phyloP scores from a whole-genome alignment of 345 rosid species.

The Zanthoxylum bungeanum region DNA sequence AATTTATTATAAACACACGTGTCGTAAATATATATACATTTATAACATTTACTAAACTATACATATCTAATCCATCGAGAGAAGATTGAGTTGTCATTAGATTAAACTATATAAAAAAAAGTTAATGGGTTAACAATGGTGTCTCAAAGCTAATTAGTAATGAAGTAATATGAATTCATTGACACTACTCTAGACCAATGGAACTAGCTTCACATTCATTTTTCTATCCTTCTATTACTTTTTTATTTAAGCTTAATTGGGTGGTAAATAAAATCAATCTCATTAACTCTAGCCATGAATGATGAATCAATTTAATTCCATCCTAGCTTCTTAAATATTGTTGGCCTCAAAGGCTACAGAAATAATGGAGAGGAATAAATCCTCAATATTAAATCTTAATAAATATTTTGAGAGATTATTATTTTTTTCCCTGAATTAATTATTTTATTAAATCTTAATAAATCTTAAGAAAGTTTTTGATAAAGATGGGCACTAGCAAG shows the following conservation, averaged over 20 bases:
- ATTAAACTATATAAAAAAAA: no score
- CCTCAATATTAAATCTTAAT: neutral
- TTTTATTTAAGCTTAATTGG: neutral
- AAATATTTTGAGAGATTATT: neutral
- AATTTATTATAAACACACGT: no score
- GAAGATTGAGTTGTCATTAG: no score
- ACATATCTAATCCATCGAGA: no score
- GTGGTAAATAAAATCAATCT: neutral
- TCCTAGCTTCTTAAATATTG: neutral
- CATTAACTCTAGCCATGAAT: neutral
- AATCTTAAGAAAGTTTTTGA: neutral
- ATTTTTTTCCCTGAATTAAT: no score
- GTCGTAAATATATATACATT: no score
- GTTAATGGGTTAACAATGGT: no score
- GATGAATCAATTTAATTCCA: neutral
- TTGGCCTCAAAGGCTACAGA: neutral
- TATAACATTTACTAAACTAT: no score
- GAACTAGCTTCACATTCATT: neutral
- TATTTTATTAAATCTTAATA: neutral
- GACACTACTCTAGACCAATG: no score
- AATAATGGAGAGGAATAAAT: conserved; percentile 25
- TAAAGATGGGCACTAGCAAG: conserved; percentile 5
- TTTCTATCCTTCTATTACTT: neutral
- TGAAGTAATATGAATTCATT: no score
- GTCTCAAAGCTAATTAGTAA: no score